Evolutionary conservation across 106 monocot genomes (phyloP).

Genomic region (Narthecium ossifragum): DNA sequence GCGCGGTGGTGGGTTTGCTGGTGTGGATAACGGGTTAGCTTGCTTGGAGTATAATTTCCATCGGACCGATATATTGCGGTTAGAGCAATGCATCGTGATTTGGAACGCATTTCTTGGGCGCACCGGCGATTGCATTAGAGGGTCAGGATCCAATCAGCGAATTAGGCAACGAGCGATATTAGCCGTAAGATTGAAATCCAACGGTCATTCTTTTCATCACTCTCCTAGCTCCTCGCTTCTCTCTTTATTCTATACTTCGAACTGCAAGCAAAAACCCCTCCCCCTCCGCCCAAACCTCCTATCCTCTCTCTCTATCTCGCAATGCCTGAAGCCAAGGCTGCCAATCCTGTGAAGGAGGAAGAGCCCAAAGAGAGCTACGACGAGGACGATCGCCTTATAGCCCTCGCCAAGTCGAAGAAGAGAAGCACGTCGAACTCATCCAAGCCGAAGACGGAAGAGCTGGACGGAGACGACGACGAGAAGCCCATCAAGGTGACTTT

Average conservation of each 20-base stretch:
- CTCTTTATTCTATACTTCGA: no score
- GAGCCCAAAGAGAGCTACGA: constrained; percentile 24
- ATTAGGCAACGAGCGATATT: no score
- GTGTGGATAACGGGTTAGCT: no score
- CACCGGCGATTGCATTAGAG: no score
- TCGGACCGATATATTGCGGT: no score
- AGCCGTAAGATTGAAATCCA: neutral
- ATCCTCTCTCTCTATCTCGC: neutral
- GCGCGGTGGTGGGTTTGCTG: no score
- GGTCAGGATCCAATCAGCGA: no score
- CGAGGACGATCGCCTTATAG: constrained; percentile 27
- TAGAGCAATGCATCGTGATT: no score
- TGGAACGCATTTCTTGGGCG: no score
- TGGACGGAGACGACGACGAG: constrained; percentile 13
- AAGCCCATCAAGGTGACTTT: constrained; percentile 17
- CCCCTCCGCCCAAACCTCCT: neutral
- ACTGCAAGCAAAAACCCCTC: no score
- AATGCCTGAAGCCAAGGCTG: constrained; percentile 1
- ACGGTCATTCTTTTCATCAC: neutral
- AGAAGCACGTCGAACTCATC: constrained; percentile 15
- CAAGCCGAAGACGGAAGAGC: constrained; percentile 33
- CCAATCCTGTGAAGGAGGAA: constrained; percentile 5
- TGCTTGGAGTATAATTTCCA: no score
- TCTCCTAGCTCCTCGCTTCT: neutral
- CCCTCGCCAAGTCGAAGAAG: constrained; percentile 19